Percentiles rank a stretch among this genome's conserved stretches.
These are phyloP conservation scores for Picea mariana DNA, from an alignment of 83 land plant genomes.

Conservation along the genomic window DNA sequence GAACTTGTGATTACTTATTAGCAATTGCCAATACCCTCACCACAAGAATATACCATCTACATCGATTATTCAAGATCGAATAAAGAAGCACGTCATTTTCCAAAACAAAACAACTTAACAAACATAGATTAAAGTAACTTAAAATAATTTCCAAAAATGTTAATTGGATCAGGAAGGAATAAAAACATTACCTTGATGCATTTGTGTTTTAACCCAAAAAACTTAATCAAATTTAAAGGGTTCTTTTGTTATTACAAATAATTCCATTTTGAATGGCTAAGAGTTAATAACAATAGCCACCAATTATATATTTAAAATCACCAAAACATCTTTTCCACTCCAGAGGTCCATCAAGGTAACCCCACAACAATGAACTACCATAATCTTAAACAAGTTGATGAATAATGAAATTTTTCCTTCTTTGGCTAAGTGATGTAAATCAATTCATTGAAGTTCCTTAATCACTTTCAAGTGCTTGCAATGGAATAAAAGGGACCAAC, in stretches of 20 bases:
- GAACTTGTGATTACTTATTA: neutral
- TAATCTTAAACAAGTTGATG: conserved; percentile 79
- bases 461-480: conserved; percentile 66
- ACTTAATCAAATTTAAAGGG: conserved; percentile 79
- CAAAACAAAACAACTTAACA: neutral
- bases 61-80: neutral
- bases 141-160: neutral
- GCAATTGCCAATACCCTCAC: neutral
- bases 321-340: conserved; percentile 70
- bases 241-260: conserved; percentile 72
- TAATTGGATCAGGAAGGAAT: conserved; percentile 13
- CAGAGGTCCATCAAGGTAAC: conserved; percentile 65
- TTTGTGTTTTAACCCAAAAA: conserved; percentile 70
- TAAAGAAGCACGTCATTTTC: neutral
- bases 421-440: conserved; percentile 49
- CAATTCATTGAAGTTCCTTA: conserved; percentile 80
- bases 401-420: conserved; percentile 88
- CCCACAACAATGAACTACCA: conserved; percentile 73
- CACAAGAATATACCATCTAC: neutral
- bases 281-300: conserved; percentile 77
- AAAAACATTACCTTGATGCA: conserved; percentile 39
- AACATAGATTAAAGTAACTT: neutral
- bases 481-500: neutral
- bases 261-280: conserved; percentile 87
- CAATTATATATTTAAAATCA: conserved; percentile 83